Evolutionary conservation across 2,329 filamentous ascomycete genomes (phyloP), one percentile per base, ranked within the genome.

Genomic region (Uncinocarpus reesii): DNA sequence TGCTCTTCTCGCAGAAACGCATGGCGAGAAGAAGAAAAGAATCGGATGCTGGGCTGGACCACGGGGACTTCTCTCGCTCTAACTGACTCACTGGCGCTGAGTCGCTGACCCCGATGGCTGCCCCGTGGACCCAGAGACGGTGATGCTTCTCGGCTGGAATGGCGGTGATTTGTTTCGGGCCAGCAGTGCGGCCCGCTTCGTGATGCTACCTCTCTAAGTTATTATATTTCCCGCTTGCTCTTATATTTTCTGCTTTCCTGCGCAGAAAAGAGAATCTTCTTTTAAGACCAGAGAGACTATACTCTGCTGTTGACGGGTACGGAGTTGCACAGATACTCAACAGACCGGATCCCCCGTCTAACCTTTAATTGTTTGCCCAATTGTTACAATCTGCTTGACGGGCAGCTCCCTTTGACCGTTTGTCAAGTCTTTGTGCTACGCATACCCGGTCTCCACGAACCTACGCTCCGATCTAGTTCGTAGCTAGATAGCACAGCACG

Each of bases 111-210:
- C 15, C 13, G 3, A 15, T 5, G 6, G 15, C 4, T 15, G 50
- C 50, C 46, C 47, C 46, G 50, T 52, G 50, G 50, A 52, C 37
- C 47, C 46, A 52, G 42, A 4, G 10, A 38, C 32, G 6, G 34
- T 29, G 34, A 46, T 46, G 43, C 43, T 46, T 45, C 15, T 36
- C 34, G 31, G 23, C 15, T 36, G 23, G 29, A 37, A 37, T 20
- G 34, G 32, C 34, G 29, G 42, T 45, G 42, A 45, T 36, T 45
- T 45, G 42, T 24, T 36, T n/a, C 41, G 2, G 37, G 20, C 40
- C 15, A 31, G 24, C 21, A 35, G 13, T 10, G 29, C 42, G 42
- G 42, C 11, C 42, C 42, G 42, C 42, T 36, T 35, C 42, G 31
- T 37, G 42, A 45, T 45, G 42, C 42, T 36, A 38, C 43, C 18